Evolutionary conservation across 2,329 filamentous ascomycete genomes (phyloP).

Genomic region (Paradendryphiella salina): DNA sequence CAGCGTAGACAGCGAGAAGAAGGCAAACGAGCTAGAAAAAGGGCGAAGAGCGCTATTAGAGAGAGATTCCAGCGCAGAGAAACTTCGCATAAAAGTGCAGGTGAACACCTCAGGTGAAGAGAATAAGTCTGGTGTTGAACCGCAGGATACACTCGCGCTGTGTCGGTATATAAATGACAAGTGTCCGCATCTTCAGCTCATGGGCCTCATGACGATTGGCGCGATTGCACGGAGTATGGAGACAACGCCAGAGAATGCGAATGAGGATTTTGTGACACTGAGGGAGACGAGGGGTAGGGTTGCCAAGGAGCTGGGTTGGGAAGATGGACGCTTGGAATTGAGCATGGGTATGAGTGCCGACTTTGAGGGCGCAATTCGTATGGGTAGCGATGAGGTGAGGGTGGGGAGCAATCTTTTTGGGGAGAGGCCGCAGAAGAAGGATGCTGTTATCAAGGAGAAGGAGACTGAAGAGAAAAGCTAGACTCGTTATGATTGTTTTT

Average conservation of each 20-base stretch:
- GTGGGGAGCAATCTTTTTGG: slow-evolving; percentile 96
- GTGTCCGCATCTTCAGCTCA: slow-evolving; percentile 73
- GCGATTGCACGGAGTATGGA: slow-evolving; percentile 83
- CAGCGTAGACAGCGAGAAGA: slow-evolving; percentile 85
- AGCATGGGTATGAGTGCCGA: slow-evolving; percentile 99
- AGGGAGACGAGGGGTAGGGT: slow-evolving; percentile 72
- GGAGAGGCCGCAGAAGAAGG: slow-evolving; percentile 73
- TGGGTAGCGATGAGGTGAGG: slow-evolving; percentile 87
- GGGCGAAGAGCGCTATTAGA: slow-evolving; percentile 64
- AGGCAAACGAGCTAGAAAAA: slow-evolving; percentile 79
- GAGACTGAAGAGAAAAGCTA: slow-evolving; percentile 21
- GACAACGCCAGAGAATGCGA: slow-evolving; percentile 73
- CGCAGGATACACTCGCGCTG: slow-evolving; percentile 64
- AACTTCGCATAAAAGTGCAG: slow-evolving; percentile 80
- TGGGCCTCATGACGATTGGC: slow-evolving; percentile 95
- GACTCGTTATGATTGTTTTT: not conserved
- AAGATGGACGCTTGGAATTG: slow-evolving; percentile 69
- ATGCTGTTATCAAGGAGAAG: slow-evolving; percentile 66
- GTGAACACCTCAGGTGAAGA: slow-evolving; percentile 93
- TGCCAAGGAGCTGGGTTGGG: slow-evolving; percentile 61
- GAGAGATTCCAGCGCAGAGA: slow-evolving; percentile 41
- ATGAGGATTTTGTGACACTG: slow-evolving; percentile 82
- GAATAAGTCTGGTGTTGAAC: slow-evolving; percentile 79
- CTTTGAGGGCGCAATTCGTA: slow-evolving; percentile 81
- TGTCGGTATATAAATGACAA: slow-evolving; percentile 70